These are phyloP conservation scores for Puccinia polysora DNA, from an alignment of 1,284 basidiomycete genomes.

Conservation along the genomic window DNA sequence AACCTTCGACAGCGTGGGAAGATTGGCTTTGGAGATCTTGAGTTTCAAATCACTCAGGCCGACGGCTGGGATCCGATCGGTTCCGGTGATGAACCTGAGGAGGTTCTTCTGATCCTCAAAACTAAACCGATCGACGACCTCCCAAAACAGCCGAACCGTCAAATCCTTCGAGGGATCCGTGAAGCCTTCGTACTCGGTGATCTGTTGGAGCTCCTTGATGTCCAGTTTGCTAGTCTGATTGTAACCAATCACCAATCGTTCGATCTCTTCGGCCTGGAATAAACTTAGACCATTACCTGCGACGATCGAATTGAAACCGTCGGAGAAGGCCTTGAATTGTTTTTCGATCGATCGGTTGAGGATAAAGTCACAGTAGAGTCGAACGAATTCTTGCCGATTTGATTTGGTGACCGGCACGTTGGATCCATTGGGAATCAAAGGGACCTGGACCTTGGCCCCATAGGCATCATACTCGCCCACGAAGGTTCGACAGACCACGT, in stretches of 20 bases:
- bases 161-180: slow-evolving; percentile 23
- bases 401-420: slow-evolving; percentile 45
- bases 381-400: slow-evolving; percentile 46
- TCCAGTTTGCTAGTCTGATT: slow-evolving; percentile 46
- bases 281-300: slow-evolving; percentile 49
- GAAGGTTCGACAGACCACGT: slow-evolving; percentile 46
- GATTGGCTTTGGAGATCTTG: slow-evolving; percentile 14
- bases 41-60: background rate
- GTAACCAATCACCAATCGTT: slow-evolving; percentile 48
- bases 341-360: slow-evolving; percentile 21
- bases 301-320: slow-evolving; percentile 48
- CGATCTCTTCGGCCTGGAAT: slow-evolving; percentile 49
- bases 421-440: slow-evolving; percentile 46
- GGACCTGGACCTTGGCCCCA: slow-evolving; percentile 47
- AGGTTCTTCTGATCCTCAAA: slow-evolving; percentile 45
- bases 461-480: slow-evolving; percentile 48
- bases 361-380: slow-evolving; percentile 22
- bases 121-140: slow-evolving; percentile 38
- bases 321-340: slow-evolving; percentile 46
- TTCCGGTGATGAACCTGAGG: slow-evolving; percentile 48
- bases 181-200: slow-evolving; percentile 48
- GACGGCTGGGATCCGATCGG: slow-evolving; percentile 48
- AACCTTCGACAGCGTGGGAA: too few species aligned
- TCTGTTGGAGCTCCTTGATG: slow-evolving; percentile 45
- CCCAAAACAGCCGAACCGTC: slow-evolving; percentile 49